Evolutionary conservation across 1,284 basidiomycete species (phyloP).

Genomic region (Ustilago curta): DNA sequence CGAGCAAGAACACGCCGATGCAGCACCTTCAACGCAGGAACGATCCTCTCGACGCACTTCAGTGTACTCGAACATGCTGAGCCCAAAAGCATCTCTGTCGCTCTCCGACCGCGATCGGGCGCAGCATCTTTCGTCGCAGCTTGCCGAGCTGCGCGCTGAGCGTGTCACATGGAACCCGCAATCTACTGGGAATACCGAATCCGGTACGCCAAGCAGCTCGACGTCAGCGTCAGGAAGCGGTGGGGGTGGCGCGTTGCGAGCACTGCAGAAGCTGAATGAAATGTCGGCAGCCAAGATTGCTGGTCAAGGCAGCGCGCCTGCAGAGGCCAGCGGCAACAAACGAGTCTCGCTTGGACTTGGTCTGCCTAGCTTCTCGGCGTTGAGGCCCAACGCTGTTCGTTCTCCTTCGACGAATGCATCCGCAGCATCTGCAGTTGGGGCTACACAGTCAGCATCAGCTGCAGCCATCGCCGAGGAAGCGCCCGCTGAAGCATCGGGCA

Average conservation of each 20-base stretch:
- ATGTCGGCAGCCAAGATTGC: slow-evolving; percentile 47
- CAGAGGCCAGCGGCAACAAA: slow-evolving; percentile 15
- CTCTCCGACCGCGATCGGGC: slow-evolving; percentile 40
- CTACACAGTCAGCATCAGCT: neutral
- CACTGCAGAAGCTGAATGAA: slow-evolving; percentile 45
- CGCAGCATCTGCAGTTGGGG: neutral
- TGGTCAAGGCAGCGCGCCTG: slow-evolving; percentile 9
- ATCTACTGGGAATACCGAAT: neutral
- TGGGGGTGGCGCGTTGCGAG: slow-evolving; percentile 40
- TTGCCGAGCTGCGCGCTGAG: slow-evolving; percentile 36
- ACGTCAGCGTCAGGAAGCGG: slow-evolving; percentile 16
- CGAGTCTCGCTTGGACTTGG: slow-evolving; percentile 40
- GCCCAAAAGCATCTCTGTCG: slow-evolving; percentile 36
- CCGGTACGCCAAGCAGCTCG: slow-evolving; percentile 1
- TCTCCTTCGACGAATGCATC: slow-evolving; percentile 14
- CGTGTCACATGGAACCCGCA: slow-evolving; percentile 42
- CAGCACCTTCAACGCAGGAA: slow-evolving; percentile 11
- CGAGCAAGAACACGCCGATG: neutral
- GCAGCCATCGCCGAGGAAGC: neutral
- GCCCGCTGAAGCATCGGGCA: neutral
- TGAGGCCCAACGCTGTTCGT: slow-evolving; percentile 23
- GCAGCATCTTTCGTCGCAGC: slow-evolving; percentile 29
- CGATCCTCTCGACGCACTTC: slow-evolving; percentile 20
- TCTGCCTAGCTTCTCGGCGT: slow-evolving; percentile 35
- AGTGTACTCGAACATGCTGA: slow-evolving; percentile 23